Evolutionary conservation across 2,329 filamentous ascomycete species (phyloP).

Genomic region (Monilinia aucupariae): DNA sequence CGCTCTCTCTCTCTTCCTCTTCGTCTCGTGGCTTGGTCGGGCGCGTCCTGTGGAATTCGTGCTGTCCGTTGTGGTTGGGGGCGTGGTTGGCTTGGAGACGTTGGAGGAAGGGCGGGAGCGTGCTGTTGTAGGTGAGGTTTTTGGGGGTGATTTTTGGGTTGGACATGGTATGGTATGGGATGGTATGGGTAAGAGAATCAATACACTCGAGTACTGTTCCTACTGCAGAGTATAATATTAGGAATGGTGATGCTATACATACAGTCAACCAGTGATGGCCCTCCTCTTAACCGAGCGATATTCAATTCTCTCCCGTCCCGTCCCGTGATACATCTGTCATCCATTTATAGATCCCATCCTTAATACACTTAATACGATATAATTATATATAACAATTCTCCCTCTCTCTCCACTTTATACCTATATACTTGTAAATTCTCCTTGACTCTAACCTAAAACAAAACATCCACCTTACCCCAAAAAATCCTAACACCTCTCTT

Average conservation of each 20-base stretch:
- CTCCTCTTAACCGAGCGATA: no score
- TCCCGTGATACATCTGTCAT: neutral
- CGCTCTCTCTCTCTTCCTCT: constrained; percentile 70
- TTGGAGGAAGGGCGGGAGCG: constrained; percentile 56
- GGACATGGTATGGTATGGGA: constrained; percentile 27
- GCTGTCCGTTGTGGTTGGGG: constrained; percentile 41
- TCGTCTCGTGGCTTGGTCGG: constrained; percentile 48
- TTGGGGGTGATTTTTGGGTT: constrained; percentile 59
- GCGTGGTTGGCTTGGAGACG: constrained; percentile 48
- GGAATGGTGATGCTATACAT: no score
- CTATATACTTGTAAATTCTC: no score
- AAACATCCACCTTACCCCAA: neutral
- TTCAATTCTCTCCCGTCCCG: neutral
- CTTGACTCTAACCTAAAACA: neutral
- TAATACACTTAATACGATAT: no score
- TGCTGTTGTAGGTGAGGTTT: constrained; percentile 60
- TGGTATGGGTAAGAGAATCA: no score
- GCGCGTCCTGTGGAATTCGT: constrained; percentile 34
- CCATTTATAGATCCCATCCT: no score
- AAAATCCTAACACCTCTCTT: constrained; percentile 3
- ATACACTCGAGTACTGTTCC: no score
- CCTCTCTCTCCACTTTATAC: neutral
- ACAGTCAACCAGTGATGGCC: no score
- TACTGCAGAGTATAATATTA: no score
- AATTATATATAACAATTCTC: no score